Percentiles rank a stretch among this genome's conserved stretches.
phyloP scores from a whole-genome alignment of 345 rosid species.

The Cardiospermum halicacabum region DNA sequence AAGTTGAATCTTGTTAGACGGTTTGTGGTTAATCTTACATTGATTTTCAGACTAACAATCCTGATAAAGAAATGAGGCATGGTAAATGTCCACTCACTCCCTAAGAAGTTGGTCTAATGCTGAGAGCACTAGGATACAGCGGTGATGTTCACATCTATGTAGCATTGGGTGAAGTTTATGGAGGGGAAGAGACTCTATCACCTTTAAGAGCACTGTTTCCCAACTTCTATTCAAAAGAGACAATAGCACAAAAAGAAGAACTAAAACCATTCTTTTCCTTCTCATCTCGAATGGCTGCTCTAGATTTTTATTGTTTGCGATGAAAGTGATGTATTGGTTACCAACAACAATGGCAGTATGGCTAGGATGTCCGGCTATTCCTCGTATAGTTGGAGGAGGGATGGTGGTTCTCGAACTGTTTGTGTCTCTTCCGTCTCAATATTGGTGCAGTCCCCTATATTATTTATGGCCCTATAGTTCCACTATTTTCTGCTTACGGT shows the following conservation, averaged over 20 bases:
- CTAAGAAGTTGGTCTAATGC: constrained; percentile 95
- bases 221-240: constrained; percentile 78
- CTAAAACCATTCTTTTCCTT: constrained; percentile 67
- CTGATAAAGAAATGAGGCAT: constrained; percentile 92
- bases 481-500: too few relatives aligned
- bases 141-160: constrained; percentile 86
- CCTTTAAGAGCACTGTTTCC: constrained; percentile 88
- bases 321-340: constrained; percentile 91
- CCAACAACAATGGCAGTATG: constrained; percentile 98
- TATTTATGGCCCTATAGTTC: too few relatives aligned
- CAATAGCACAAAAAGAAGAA: constrained; percentile 73
- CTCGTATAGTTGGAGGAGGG: too few relatives aligned
- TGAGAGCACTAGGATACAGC: constrained; percentile 92
- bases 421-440: too few relatives aligned
- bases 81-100: constrained; percentile 99
- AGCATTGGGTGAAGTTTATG: constrained; percentile 94
- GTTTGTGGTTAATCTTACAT: constrained; percentile 6
- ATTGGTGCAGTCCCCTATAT: too few relatives aligned
- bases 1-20: not conserved
- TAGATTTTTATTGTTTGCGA: constrained; percentile 92
- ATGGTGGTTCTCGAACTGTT: too few relatives aligned
- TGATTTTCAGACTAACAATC: constrained; percentile 53
- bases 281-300: constrained; percentile 98
- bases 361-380: constrained; percentile 77
- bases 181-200: constrained; percentile 78